Base-by-base conservation (phyloP, 306 rosid genomes). In the Urtica urens region DNA sequence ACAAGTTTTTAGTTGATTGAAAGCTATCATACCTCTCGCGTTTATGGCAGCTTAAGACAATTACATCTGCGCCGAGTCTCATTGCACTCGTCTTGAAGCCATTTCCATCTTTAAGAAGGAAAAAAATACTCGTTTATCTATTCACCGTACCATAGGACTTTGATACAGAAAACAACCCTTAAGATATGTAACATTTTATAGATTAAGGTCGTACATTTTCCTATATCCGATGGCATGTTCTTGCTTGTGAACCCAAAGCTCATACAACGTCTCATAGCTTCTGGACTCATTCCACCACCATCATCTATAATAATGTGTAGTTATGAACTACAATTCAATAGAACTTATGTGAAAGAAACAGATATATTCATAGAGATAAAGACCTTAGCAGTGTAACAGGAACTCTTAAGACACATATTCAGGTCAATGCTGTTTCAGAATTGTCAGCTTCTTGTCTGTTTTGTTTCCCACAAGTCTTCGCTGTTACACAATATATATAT, bases 51-150 rank as follows among this genome's bases (percentile, higher is more conserved):
- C 95, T 83, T 58, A 88, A 88, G 55, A 83, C 93, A 56, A 88
- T 73, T 40, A 62, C 95, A 76, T 88, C 96, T 14, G 83, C 90
- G 57, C 97, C 95, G 72, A 88, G 86, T 78, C 97, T 81, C 97
- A 88, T 88, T 27, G 65, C 84, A 53, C 97, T 81, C 45, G 97
- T 88, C 69, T 88, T 88, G 83, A 88, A 84, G 63, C 97, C 97
- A 74, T 88, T 88, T 66, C 97, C 97, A 76, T 88, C 97, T 88
- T n/a, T n/a, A 71, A 57, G 63, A 72, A 35, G 64, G 67, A 59
- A 58, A 41, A 54, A 50, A 38, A 68, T 43, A 48, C 70, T n/a
- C n/a, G 68, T 62, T 51, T 69, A 62, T 40, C 5, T 19, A 54
- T 27, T 24, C 46, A 55, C 45, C 10, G 51, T 24, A 63, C 58